phyloP scores from a whole-genome alignment of 139 green algal genomes.

The Auxenochlorella protothecoides region DNA sequence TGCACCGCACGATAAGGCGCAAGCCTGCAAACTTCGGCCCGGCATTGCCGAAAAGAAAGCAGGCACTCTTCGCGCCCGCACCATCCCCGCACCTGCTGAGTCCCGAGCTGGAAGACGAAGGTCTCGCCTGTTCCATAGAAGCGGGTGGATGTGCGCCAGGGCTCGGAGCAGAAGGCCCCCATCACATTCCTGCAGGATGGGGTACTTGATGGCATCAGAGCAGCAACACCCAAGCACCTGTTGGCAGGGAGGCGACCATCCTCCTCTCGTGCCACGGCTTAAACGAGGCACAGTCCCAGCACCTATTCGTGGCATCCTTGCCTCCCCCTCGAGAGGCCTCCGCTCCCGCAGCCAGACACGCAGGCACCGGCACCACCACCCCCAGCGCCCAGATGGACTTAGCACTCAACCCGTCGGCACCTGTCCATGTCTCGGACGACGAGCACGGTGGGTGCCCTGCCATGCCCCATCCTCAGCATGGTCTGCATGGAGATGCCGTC shows the following conservation, averaged over 20 bases:
- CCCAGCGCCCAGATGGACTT: neutral
- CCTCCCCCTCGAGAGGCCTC: neutral
- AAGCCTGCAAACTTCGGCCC: neutral
- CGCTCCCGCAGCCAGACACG: neutral
- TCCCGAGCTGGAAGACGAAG: constrained; percentile 25
- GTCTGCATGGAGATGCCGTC: constrained; percentile 31
- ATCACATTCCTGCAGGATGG: constrained; percentile 17
- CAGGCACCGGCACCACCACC: neutral
- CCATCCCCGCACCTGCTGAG: neutral
- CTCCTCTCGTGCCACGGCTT: no score
- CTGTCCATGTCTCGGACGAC: constrained; percentile 25
- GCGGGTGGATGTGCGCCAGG: constrained; percentile 20
- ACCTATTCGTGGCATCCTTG: no score
- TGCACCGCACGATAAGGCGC: neutral
- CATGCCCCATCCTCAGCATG: constrained; percentile 10
- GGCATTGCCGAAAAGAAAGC: neutral
- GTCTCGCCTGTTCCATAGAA: constrained; percentile 29
- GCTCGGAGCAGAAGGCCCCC: constrained; percentile 27
- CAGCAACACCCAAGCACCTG: neutral
- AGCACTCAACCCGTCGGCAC: neutral
- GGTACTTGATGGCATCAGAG: neutral
- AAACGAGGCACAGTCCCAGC: no score
- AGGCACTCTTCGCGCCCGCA: neutral
- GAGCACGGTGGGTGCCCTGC: constrained; percentile 20
- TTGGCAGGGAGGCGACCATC: no score